A percentile compares a stretch with the other conserved stretches of the same genome.
Evolutionary conservation across 768 basidiomycete species (phyloP).

Genomic region (Exidia glandulosa): DNA sequence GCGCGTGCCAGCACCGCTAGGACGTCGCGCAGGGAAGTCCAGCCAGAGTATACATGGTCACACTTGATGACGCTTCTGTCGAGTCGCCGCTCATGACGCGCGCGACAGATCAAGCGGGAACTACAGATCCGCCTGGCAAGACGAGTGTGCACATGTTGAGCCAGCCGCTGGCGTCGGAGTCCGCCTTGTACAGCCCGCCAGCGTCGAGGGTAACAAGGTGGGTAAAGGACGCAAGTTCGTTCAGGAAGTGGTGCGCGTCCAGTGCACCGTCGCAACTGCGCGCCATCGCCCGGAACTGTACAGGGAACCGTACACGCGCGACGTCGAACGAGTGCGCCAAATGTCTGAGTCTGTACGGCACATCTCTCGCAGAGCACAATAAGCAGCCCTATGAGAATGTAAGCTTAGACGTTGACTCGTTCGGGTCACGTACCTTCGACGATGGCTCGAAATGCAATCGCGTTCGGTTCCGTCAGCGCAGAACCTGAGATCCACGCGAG

Average conservation of each 20-base stretch:
- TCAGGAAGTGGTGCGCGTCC: no score
- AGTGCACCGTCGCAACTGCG: slow-evolving; percentile 58
- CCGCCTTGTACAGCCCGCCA: slow-evolving; percentile 63
- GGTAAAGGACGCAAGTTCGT: no score
- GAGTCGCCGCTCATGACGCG: slow-evolving; percentile 53
- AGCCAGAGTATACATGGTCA: slow-evolving; percentile 75
- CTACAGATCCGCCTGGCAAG: slow-evolving; percentile 63
- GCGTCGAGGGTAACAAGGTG: no score
- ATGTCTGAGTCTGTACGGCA: slow-evolving; percentile 67
- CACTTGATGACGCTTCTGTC: slow-evolving; percentile 67
- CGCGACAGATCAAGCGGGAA: slow-evolving; percentile 58
- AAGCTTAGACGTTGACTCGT: slow-evolving; percentile 1
- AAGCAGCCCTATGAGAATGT: slow-evolving; percentile 46
- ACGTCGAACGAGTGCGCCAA: slow-evolving; percentile 65
- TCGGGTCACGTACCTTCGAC: slow-evolving; percentile 54
- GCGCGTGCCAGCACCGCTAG: slow-evolving; percentile 60
- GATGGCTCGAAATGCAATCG: slow-evolving; percentile 68
- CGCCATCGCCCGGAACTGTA: slow-evolving; percentile 64
- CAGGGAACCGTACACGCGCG: slow-evolving; percentile 71
- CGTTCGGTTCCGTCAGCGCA: slow-evolving; percentile 62
- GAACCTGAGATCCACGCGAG: slow-evolving; percentile 60
- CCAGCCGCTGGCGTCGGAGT: slow-evolving; percentile 52
- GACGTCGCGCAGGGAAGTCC: slow-evolving; percentile 76
- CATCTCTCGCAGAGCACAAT: slow-evolving; percentile 64
- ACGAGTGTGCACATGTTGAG: slow-evolving; percentile 54